Conservation (phyloP, 345 rosid genomes). For the Rhodomyrtus tomentosa region DNA sequence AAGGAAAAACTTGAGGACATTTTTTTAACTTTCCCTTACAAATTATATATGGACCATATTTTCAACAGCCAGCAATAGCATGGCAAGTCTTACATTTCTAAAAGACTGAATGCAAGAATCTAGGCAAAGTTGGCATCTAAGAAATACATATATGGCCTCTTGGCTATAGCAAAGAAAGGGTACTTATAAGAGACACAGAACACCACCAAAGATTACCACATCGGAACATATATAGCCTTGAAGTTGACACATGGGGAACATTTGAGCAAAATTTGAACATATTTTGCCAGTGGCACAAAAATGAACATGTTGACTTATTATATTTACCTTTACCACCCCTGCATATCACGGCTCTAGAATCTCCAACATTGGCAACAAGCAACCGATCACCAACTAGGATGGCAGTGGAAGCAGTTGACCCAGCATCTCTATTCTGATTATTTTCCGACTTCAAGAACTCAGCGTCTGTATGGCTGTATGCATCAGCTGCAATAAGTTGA, state of each 20-base stretch:
- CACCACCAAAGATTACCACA: neutral
- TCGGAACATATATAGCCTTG: neutral
- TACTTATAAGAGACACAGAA: no score
- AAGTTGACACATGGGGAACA: neutral
- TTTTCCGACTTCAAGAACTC: slow-evolving; percentile 91
- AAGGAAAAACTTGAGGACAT: no score
- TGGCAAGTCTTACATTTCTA: neutral
- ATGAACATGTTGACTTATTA: neutral
- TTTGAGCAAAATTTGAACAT: neutral
- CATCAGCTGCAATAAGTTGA: slow-evolving; percentile 55
- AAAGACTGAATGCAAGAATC: neutral
- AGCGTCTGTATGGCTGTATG: slow-evolving; percentile 83
- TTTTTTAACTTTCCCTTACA: neutral
- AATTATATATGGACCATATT: neutral
- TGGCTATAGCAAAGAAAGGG: no score
- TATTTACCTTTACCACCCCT: slow-evolving; percentile 58
- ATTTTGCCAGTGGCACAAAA: neutral
- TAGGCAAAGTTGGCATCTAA: no score
- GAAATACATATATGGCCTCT: no score
- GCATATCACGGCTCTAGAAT: neutral
- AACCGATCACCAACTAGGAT: slow-evolving; percentile 26
- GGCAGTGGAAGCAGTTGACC: slow-evolving; percentile 99
- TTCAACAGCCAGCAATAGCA: neutral
- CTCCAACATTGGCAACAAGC: neutral
- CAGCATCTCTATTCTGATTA: slow-evolving; percentile 95